Base-by-base conservation (phyloP, 305 asterid genomes). In the Fraxinus dipetala region DNA sequence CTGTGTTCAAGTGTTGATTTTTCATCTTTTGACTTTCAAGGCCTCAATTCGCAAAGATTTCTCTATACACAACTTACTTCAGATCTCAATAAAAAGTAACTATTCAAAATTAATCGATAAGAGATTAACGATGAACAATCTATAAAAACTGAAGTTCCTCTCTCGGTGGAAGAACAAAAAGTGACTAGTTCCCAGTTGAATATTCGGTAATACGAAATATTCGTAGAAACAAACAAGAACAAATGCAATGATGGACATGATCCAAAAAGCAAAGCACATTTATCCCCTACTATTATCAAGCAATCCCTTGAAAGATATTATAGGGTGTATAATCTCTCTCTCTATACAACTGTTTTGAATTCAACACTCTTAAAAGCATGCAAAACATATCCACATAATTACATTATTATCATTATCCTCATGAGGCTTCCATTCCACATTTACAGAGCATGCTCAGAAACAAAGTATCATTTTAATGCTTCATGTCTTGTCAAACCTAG, bases 401-500 rank as follows among this genome's bases (percentile, higher is more conserved):
- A 24, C 75, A 63, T 35, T 26, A 34, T 78, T 24, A 63, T 63
- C 73, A 65, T 65, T 28, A 65, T 65, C 73, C 34, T 26, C 73
- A 10, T 9, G 35, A 26, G 35, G 73, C 34, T 26, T 24, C 73
- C 73, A 65, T 24, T 8, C 3, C 18, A 61, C 22, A 59, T 61
- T 54, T 63, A 69, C 76, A 69, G 74, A 77, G 77, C 83, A 78
- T 84, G 85, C 80, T 78, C 80, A 11, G 79, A 34, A 59, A 61
- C 76, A 54, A 75, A 65, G 32, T 32, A 6, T 5, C 48, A 32
- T 77, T 32, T 28, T 65, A 65, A 65, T 78, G 73, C 28, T 74
- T 72, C 36, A 54, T 84, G 87, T 84, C 86, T 72, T 86, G 80
- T 86, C 87, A 76, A 88, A 82, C 45, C 79, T 84, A 86, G 90